These are phyloP conservation scores for Excoecaria cochinchinensis DNA, from an alignment of 345 rosid species.

Conservation along the genomic window DNA sequence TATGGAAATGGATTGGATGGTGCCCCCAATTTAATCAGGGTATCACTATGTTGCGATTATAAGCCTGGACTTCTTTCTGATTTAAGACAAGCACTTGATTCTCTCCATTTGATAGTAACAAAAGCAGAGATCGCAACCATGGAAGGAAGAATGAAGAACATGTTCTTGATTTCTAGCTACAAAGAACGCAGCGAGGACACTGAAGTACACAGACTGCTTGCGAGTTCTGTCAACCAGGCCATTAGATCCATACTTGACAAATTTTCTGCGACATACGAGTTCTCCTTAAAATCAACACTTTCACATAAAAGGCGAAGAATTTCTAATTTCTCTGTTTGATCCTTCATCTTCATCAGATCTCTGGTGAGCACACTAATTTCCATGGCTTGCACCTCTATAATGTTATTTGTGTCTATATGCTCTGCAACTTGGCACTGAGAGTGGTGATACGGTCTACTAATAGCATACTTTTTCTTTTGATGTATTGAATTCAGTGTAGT, in stretches of 20 bases:
- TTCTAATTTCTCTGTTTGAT: constrained; percentile 36
- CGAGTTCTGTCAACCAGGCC: constrained; percentile 32
- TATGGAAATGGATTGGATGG: constrained; percentile 22
- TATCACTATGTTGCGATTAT: constrained; percentile 55
- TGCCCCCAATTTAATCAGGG: constrained; percentile 32
- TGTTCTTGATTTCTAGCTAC: constrained; percentile 39
- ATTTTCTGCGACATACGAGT: constrained; percentile 36
- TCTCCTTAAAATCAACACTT: constrained; percentile 36
- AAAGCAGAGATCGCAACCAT: constrained; percentile 55
- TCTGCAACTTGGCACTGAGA: not conserved
- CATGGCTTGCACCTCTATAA: not conserved
- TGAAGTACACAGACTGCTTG: constrained; percentile 22
- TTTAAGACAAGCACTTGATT: constrained; percentile 45
- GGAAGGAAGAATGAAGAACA: constrained; percentile 47
- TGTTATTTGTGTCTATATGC: constrained; percentile 13
- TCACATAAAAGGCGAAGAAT: constrained; percentile 47
- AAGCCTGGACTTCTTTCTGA: constrained; percentile 52
- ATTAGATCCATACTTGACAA: constrained; percentile 46
- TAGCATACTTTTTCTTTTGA: constrained; percentile 14
- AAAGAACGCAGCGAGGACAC: constrained; percentile 16
- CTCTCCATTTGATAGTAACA: constrained; percentile 42
- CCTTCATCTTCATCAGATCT: constrained; percentile 45
- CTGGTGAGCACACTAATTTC: constrained; percentile 26
- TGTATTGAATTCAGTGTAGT: not conserved
- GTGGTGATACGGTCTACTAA: constrained; percentile 12